Base-by-base conservation (phyloP, 2,329 filamentous ascomycete species). In the Ophiostoma ulmi region DNA sequence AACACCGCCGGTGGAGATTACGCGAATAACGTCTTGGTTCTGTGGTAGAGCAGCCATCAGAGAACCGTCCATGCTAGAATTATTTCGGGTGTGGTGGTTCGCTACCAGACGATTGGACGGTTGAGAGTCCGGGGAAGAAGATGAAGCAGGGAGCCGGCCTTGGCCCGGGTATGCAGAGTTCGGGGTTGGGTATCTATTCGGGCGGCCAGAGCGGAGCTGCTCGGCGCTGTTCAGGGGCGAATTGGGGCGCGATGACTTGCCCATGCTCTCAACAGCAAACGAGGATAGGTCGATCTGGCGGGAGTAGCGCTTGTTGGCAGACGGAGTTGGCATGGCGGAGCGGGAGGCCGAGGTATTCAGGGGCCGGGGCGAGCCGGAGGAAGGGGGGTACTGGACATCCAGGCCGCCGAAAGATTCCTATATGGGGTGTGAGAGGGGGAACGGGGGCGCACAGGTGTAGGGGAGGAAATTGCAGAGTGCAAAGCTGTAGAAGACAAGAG, bases 1-100 rank as follows among this genome's bases (percentile, higher is more conserved):
- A 73, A 93, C 89, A 69, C 94, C 95, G 73, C 90, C 92, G 67
- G 93, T 95, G 75, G 92, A 97, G 77, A 98, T 97, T 75, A 97
- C 93, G 73, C 94, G 88, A 74, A 98, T 97, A 72, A 97, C 88
- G 72, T 94, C 91, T 79, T 96, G 93, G 79, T 93, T 92, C 74
- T 90, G 86, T 71, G 94, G 94, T 76, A 97, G 83, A 72, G 91
- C 90, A 74, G 92, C 92, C 86, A 94, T 95, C 74, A 94, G 89
- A 75, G 92, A 90, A 73, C 90, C 90, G 79, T 97, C 94, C 77
- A 94, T 85, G 79, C 92, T 97, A 70, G 91, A 92, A 76, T 91
- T 91, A 75, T 92, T 91, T 77, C 92, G 88, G 70, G 90, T 88
- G 79, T 97, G 93, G 79, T 97, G 93, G 75, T 85, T 83, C 72